Evolutionary conservation across 495 filamentous ascomycete genomes (phyloP), one percentile per base, ranked within the genome.

Genomic region (Aspergillus sclerotiicarbonarius): DNA sequence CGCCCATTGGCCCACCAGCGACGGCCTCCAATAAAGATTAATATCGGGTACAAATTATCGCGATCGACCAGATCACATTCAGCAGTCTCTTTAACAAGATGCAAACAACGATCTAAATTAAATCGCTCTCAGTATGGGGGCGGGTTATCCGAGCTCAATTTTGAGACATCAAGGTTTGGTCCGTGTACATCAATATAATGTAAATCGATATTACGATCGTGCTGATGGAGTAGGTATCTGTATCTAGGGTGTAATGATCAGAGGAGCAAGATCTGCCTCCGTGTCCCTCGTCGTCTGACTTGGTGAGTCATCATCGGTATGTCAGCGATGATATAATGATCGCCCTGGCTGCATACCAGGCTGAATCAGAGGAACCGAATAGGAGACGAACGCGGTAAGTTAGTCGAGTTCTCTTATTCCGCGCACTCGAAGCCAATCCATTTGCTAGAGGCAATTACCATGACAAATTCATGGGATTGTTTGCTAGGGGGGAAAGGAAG

Each of bases 261-360:
- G 8, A 37, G 2, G 5, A n/a, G 13, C 37, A 12, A 41, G 13
- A 41, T 41, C 37, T 41, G 12, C 13, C 33, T 35, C 13, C 9
- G 9, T 2, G 3, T 35, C 8, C 13, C 9, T 13, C 9, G 33
- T 35, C 33, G 33, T 35, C 33, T 35, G 33, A 35, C 33, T 13
- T 25, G 33, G 33, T 9, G 33, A 7, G 8, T 35, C 1, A 35
- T 35, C 33, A 35, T n/a, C 15, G 37, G 37, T 41, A 41, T 41
- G 37, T 41, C 37, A 21, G 10, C 45, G 20, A 49, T 49, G 18
- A 49, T 49, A 49, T 41, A 41, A 41, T 41, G 37, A 41, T 41
- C 37, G 37, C 37, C 37, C 13, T 41, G 37, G 15, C 37, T n/a
- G 37, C 37, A 41, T 41, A 41, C 37, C 37, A 41, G 37, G 13